Evolutionary conservation across 2,329 filamentous ascomycete genomes (phyloP).

Genomic region (Clathrospora elynae): DNA sequence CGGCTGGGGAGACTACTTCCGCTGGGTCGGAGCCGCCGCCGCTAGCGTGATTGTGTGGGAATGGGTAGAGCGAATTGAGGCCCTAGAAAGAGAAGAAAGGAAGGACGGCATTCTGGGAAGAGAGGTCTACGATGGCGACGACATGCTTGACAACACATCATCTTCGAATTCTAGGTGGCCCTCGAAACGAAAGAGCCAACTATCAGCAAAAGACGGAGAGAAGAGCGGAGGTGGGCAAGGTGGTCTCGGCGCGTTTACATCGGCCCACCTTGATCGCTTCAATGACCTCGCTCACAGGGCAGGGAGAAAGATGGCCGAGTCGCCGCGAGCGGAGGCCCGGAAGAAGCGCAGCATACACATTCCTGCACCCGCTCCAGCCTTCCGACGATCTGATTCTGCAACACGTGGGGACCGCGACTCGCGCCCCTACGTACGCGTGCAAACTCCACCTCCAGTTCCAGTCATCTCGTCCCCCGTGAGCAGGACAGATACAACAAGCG

Average conservation of each 20-base stretch:
- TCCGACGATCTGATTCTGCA: constrained; percentile 35
- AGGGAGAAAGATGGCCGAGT: constrained; percentile 36
- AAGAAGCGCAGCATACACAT: constrained; percentile 43
- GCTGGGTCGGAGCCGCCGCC: constrained; percentile 93
- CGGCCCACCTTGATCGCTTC: constrained; percentile 32
- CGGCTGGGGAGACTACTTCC: constrained; percentile 92
- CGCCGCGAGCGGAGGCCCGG: constrained; percentile 33
- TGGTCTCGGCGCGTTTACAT: constrained; percentile 31
- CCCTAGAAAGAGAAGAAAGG: constrained; percentile 87
- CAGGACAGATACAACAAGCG: constrained; percentile 65
- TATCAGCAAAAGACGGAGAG: constrained; percentile 41
- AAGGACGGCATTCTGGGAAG: constrained; percentile 90
- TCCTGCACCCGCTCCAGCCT: constrained; percentile 38
- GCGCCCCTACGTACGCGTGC: constrained; percentile 38
- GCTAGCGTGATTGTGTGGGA: constrained; percentile 98
- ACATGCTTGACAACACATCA: constrained; percentile 76
- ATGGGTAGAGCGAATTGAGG: constrained; percentile 95
- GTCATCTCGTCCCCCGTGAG: constrained; percentile 62
- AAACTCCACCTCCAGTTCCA: constrained; percentile 49
- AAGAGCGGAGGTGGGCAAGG: constrained; percentile 31
- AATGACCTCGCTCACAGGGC: constrained; percentile 36
- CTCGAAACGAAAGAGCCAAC: constrained; percentile 46
- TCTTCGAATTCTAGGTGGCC: constrained; percentile 61
- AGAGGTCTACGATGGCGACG: constrained; percentile 92
- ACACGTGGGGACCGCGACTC: constrained; percentile 32